Evolutionary conservation across 78 protist genomes (phyloP), one percentile per base, ranked within the genome.

Genomic region (Dictyostelium firmibasis): DNA sequence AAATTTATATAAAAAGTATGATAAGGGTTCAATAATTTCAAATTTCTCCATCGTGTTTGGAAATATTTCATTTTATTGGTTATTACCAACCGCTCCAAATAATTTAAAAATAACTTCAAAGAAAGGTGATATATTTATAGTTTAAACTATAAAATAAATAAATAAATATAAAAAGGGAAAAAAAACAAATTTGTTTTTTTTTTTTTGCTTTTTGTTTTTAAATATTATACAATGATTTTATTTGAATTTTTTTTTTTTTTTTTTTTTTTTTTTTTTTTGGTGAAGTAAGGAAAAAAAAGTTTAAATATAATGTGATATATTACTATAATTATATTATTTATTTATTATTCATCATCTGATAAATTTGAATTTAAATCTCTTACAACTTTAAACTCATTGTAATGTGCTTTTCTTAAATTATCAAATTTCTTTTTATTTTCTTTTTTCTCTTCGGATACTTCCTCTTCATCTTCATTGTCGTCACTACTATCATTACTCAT

Each of bases 371-470:
- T 81, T 69, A 70, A 14, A 13, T 67, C 31, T 62, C 53, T 41
- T 3, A 89, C 9, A 47, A n/a, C 35, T 29, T 60, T 53, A 43
- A 78, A 78, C 43, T 87, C 93, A 62, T 89, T 81, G 4, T 89
- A 89, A 69, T 89, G 94, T 23, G 94, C 78, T 35, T 89, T 89
- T 89, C 94, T 78, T 69, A 89, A 36, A 20, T 81, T 81, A 60
- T 89, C 94, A 50, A 89, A 89, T 47, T 89, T 89, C 70, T 78
- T 36, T 78, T 47, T 78, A 14, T 16, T 89, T 47, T 38, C 87
- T 81, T 47, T 88, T 16, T 78, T 47, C 14, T 89, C 94, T 43
- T 89, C 87, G 31, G 35, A 13, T 35, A 23, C 36, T 81, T 88
- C 85, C 38, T 89, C 94, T 9, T 57, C 78, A 3, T 88, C 82